phyloP scores from a whole-genome alignment of 768 basidiomycete genomes.

The Auriscalpium orientale region DNA sequence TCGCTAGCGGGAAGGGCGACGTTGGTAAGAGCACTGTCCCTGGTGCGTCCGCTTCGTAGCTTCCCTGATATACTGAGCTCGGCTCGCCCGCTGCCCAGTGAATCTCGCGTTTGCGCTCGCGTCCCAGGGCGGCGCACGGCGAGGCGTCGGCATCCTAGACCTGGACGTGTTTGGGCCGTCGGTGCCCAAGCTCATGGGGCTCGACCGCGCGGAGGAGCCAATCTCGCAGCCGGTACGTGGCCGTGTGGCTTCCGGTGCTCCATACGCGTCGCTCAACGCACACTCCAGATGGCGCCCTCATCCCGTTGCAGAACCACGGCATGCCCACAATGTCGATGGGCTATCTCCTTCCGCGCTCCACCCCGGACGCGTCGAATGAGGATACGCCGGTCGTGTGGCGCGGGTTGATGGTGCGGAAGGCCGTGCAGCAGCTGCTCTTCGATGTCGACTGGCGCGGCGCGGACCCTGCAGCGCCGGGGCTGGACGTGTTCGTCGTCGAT shows the following conservation, averaged over 20 bases:
- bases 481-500: conserved; percentile 88
- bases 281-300: conserved; percentile 54
- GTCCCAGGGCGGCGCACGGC: conserved; percentile 27
- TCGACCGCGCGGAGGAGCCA: conserved; percentile 75
- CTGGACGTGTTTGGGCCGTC: conserved; percentile 96
- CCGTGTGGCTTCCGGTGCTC: not conserved
- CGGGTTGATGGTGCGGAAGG: conserved; percentile 97
- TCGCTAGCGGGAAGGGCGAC: conserved; percentile 92
- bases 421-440: conserved; percentile 91
- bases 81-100: conserved; percentile 33
- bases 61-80: not conserved
- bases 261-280: not conserved
- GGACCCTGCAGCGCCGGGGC: conserved; percentile 26
- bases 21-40: conserved; percentile 94
- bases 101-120: conserved; percentile 78
- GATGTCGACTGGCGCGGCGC: conserved; percentile 81
- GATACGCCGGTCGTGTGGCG: conserved; percentile 91
- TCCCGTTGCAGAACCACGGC: conserved; percentile 83
- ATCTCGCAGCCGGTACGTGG: conserved; percentile 56
- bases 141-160: conserved; percentile 83
- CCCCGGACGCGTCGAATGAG: conserved; percentile 40
- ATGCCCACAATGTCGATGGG: conserved; percentile 97
- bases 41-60: conserved; percentile 38
- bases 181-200: conserved; percentile 86
- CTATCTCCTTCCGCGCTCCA: conserved; percentile 66